Conservation (phyloP, 495 filamentous ascomycete species). For the Annulohypoxylon moriforme region DNA sequence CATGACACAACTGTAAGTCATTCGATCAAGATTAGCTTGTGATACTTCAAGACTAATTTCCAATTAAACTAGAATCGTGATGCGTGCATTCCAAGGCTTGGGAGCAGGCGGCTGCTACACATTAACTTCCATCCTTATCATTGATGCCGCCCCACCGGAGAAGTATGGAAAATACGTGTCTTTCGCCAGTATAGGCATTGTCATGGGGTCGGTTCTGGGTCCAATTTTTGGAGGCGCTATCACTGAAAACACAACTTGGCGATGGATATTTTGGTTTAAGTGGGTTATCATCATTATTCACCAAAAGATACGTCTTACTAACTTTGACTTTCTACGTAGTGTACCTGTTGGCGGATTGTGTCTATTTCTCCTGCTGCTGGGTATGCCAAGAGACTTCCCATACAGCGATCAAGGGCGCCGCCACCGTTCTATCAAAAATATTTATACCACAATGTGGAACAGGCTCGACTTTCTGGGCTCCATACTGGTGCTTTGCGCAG, state of each 20-base stretch:
- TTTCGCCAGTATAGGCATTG: constrained; percentile 24
- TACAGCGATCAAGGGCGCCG: background rate
- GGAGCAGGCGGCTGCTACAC: constrained; percentile 55
- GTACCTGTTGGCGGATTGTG: constrained; percentile 6
- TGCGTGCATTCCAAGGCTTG: constrained; percentile 57
- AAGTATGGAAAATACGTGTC: constrained; percentile 31
- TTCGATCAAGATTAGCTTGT: background rate
- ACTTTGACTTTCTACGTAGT: background rate
- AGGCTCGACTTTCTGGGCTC: constrained; percentile 33
- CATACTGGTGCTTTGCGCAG: constrained; percentile 36
- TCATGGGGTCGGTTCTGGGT: constrained; percentile 51
- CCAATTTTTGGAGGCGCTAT: constrained; percentile 58
- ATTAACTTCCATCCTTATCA: constrained; percentile 51
- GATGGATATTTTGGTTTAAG: constrained; percentile 56
- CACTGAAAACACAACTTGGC: constrained; percentile 48
- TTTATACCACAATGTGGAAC: background rate
- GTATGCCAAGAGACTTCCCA: constrained; percentile 25
- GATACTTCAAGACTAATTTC: background rate
- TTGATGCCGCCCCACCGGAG: constrained; percentile 50
- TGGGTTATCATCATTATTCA: background rate
- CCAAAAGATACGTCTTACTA: background rate
- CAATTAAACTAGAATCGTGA: constrained; percentile 44
- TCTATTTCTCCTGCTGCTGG: background rate
- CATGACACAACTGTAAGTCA: constrained; percentile 49
- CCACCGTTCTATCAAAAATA: background rate